A percentile compares a stretch with the other conserved stretches of the same genome.
These are phyloP conservation scores for Moesziomyces sp. DNA, from an alignment of 1,284 basidiomycete species.

Conservation along the genomic window DNA sequence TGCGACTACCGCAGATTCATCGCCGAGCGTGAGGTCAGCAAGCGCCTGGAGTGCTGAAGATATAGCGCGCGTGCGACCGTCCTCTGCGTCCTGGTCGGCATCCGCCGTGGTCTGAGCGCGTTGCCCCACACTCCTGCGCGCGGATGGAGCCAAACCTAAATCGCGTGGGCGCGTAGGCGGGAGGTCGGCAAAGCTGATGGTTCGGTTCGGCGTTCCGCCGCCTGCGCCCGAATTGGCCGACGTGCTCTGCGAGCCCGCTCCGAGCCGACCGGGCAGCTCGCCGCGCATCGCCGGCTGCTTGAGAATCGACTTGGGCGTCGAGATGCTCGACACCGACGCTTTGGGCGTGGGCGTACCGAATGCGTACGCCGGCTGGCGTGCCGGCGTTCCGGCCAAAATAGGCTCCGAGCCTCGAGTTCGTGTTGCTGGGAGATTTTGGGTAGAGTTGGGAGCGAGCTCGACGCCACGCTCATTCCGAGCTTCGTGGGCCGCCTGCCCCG, in stretches of 20 bases:
- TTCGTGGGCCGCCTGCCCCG: constrained; percentile 8
- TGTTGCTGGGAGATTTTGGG: neutral
- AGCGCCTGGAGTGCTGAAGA: constrained; percentile 31
- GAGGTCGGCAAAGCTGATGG: constrained; percentile 48
- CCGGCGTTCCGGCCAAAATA: constrained; percentile 22
- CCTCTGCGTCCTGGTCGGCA: constrained; percentile 14
- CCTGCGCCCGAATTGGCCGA: constrained; percentile 17
- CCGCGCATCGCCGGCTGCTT: constrained; percentile 33
- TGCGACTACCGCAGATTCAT: constrained; percentile 7
- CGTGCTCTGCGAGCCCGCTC: constrained; percentile 18
- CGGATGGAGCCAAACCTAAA: constrained; percentile 27
- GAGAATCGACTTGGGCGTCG: constrained; percentile 46
- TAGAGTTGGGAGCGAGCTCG: neutral
- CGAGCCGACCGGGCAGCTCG: constrained; percentile 7
- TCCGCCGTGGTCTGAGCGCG: neutral
- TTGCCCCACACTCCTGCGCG: constrained; percentile 8
- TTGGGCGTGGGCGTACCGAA: constrained; percentile 30
- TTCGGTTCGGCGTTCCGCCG: constrained; percentile 42
- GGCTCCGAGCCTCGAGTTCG: neutral
- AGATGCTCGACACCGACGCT: constrained; percentile 22
- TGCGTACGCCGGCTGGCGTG: constrained; percentile 18
- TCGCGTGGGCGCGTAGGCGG: constrained; percentile 23
- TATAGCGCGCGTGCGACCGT: constrained; percentile 37
- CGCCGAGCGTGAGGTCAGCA: constrained; percentile 43
- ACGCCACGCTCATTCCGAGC: constrained; percentile 10